Evolutionary conservation across 78 protist genomes (phyloP).

Genomic region (Tieghemostelium lacteum): DNA sequence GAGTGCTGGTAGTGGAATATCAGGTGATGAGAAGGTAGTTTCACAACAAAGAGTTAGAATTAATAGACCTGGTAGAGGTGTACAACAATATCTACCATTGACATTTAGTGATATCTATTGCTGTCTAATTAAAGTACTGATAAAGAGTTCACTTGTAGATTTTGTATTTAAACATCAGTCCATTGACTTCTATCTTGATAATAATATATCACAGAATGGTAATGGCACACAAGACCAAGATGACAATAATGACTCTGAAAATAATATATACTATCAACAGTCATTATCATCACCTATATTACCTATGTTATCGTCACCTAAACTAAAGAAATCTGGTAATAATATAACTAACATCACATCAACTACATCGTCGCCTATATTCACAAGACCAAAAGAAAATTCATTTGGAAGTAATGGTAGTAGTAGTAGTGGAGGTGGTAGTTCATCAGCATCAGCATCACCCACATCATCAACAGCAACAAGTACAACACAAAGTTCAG

Average conservation of each 20-base stretch:
- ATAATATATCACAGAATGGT: neutral
- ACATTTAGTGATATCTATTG: constrained; percentile 64
- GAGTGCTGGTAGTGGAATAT: neutral
- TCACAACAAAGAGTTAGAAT: constrained; percentile 51
- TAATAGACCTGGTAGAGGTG: constrained; percentile 27
- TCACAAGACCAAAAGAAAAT: neutral
- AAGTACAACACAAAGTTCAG: neutral
- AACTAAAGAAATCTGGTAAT: neutral
- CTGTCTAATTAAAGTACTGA: constrained; percentile 12
- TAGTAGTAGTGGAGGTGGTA: neutral
- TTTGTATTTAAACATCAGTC: constrained; percentile 32
- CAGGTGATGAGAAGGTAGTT: constrained; percentile 57
- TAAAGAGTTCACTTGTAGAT: constrained; percentile 32
- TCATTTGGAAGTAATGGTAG: neutral
- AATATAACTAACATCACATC: neutral
- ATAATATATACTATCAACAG: too few relatives aligned
- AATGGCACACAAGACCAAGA: neutral
- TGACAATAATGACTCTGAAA: too few relatives aligned
- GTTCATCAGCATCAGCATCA: neutral
- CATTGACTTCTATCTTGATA: neutral
- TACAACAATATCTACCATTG: constrained; percentile 55
- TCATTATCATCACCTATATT: neutral
- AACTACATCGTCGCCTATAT: neutral
- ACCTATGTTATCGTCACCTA: neutral
- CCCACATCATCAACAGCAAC: neutral